Base-by-base conservation (phyloP, 1,284 basidiomycete genomes). In the Trichosporon asahii region DNA sequence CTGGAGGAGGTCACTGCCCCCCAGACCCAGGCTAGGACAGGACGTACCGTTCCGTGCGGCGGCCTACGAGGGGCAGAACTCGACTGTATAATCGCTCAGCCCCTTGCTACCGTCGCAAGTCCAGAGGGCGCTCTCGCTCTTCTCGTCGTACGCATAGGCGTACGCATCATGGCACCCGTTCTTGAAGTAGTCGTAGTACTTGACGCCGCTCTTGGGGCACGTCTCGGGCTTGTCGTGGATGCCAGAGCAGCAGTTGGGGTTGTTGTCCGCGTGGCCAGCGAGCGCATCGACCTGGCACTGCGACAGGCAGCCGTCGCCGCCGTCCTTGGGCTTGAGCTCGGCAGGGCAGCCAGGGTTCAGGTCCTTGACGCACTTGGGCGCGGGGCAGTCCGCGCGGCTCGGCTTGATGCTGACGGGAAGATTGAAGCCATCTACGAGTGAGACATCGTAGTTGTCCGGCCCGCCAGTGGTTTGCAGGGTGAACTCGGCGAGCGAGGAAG, bases 101-200 rank as follows among this genome's bases (percentile, higher is more conserved):
- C 63, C 63, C 11, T 64, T 21, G 14, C 12, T 64, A 27, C 66
- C 27, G 31, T 71, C 65, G 44, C 78, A 80, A 4, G 69, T 72
- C 66, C 70, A 75, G 5, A 78, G 68, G 11, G 78, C 76, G 0
- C 73, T 76, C 11, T 69, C 68, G 65, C 76, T 77, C 46, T 75
- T 75, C 57, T 77, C 76, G 66, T 77, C 76, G 60, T 77, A 77
- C 27, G 78, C 77, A 64, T 77, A 77, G 75, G 76, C 79, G 72
- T 80, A 80, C 18, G 74, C 70, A 12, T 65, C 71, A 2, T 65
- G 64, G 63, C 79, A 80, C 31, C 68, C 70, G 53, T 76, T 72
- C 69, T 80, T 80, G 76, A 77, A 80, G 18, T 78, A 31, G 65
- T 72, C 25, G 66, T 79, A 57, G 53, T 57, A 29, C 53, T 57